A percentile compares a stretch with the other conserved stretches of the same genome.
Evolutionary conservation across 2,329 filamentous ascomycete species (phyloP).

Genomic region (Niveomyces coronatus): DNA sequence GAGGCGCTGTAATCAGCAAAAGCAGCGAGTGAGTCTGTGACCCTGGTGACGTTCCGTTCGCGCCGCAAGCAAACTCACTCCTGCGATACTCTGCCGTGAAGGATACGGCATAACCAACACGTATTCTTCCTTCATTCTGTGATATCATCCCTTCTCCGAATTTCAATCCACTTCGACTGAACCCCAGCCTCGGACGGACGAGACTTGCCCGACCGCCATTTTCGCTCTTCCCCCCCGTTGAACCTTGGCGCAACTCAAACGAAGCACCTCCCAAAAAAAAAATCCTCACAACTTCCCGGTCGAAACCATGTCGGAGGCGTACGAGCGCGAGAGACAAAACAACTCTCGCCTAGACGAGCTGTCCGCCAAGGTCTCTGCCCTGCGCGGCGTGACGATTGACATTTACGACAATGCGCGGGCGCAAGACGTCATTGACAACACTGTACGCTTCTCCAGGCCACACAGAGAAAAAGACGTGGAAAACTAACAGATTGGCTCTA

Average conservation of each 20-base stretch:
- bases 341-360: slow-evolving; percentile 90
- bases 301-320: slow-evolving; percentile 57
- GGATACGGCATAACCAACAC: too few relatives aligned
- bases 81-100: too few relatives aligned
- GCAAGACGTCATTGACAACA: slow-evolving; percentile 80
- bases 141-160: not conserved
- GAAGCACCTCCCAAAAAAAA: not conserved
- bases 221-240: not conserved
- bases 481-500: slow-evolving; percentile 24
- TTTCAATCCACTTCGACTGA: not conserved
- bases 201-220: not conserved
- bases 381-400: slow-evolving; percentile 90
- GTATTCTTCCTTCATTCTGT: not conserved
- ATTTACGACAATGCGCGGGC: slow-evolving; percentile 94
- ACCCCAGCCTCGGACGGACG: not conserved
- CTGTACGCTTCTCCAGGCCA: slow-evolving; percentile 51
- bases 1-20: too few relatives aligned
- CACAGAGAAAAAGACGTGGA: too few relatives aligned
- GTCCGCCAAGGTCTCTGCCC: slow-evolving; percentile 77
- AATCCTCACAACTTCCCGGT: not conserved
- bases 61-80: too few relatives aligned
- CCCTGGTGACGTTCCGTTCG: too few relatives aligned
- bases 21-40: too few relatives aligned
- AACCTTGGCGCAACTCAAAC: not conserved
- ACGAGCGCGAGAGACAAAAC: slow-evolving; percentile 81